Evolutionary conservation across 345 rosid genomes (phyloP), one percentile per base, ranked within the genome.

Genomic region (Jatropha curcas): DNA sequence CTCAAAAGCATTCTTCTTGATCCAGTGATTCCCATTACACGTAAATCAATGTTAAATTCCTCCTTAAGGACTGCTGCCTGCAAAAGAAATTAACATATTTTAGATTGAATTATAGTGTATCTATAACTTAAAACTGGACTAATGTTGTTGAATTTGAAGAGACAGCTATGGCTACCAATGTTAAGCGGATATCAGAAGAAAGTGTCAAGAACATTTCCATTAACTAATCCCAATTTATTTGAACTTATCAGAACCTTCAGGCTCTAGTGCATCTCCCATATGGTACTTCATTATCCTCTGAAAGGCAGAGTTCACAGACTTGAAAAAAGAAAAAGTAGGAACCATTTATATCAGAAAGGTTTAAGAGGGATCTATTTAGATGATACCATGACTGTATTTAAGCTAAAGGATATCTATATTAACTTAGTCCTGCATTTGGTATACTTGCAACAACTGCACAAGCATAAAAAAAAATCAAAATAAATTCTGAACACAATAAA

Each of bases 61-160:
- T 93, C 94, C 85, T 96, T 96, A n/a, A 96, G 98, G 65, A 88
- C 84, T 19, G 76, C 96, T 71, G 92, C 91, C 99, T 92, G 91
- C 78, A 77, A 77, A 82, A 68, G 46, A 68, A 71, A 64, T 5
- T 14, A n/a, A 53, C 27, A 65, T 30, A 55, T 33, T 53, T 68
- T 43, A 71, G 50, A 68, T 31, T 67, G 35, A 80, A 20, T 25
- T 13, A 60, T 27, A 52, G 30, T 34, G n/a, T 34, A 34, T 69
- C n/a, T 17, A 19, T 34, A 67, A 41, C 28, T 61, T n/a, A 28
- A 33, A 63, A 24, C 27, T 48, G 2, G 10, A 3, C 13, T 9
- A 25, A 31, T 16, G 12, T 34, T 11, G 1, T 10, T 16, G 9
- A 66, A 10, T 33, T 30, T 14, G 48, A 46, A 45, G 55, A 41